phyloP scores from a whole-genome alignment of 179 eudicot species.

The Silene vulgaris region DNA sequence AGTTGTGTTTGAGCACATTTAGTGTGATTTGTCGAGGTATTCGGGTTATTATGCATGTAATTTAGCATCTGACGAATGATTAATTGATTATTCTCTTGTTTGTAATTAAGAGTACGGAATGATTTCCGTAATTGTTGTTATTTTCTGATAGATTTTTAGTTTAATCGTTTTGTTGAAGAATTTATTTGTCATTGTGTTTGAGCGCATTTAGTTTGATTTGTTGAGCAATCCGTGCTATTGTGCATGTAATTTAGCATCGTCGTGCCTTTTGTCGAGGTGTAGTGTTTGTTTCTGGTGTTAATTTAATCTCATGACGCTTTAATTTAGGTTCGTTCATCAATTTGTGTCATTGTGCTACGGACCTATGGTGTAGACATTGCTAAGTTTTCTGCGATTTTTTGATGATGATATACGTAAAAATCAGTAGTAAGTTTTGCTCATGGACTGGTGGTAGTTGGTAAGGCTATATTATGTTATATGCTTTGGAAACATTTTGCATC shows the following conservation, averaged over 20 bases:
- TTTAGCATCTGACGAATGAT: background rate
- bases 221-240: background rate
- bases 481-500: background rate
- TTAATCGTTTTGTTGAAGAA: too few relatives aligned
- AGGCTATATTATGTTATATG: background rate
- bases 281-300: background rate
- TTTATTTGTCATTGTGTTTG: too few relatives aligned
- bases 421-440: background rate
- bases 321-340: background rate
- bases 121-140: too few relatives aligned
- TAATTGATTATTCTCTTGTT: too few relatives aligned
- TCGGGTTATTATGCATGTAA: background rate
- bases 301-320: background rate
- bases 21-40: background rate
- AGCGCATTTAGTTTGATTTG: too few relatives aligned
- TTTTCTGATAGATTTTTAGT: too few relatives aligned
- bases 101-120: too few relatives aligned
- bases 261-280: too few relatives aligned
- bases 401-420: too few relatives aligned
- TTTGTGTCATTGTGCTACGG: background rate
- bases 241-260: background rate
- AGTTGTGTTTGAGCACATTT: background rate
- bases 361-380: background rate
- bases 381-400: background rate
- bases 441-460: background rate